Conservation (phyloP, 306 rosid genomes). For the Crataegus laevigata region DNA sequence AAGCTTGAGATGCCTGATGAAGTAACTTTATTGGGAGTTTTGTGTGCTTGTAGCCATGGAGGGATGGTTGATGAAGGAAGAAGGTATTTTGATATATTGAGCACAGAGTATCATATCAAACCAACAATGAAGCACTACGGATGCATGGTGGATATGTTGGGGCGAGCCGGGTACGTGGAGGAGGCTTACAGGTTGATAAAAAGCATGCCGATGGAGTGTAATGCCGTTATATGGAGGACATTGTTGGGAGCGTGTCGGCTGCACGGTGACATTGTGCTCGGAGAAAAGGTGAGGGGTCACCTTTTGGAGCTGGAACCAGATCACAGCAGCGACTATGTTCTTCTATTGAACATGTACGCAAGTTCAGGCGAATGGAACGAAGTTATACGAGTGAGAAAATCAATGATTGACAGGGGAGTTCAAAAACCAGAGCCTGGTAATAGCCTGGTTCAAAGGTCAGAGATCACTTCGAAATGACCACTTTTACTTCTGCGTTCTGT, state of each 20-base stretch:
- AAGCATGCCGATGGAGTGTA: conserved; percentile 54
- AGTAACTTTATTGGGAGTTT: conserved; percentile 63
- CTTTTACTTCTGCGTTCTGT: too few relatives aligned
- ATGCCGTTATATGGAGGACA: conserved; percentile 74
- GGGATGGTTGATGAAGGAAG: conserved; percentile 64
- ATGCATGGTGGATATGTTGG: conserved; percentile 73
- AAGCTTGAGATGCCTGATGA: conserved; percentile 41
- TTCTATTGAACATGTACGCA: conserved; percentile 66
- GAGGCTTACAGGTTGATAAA: conserved; percentile 51
- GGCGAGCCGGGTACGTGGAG: conserved; percentile 59
- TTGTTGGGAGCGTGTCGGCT: conserved; percentile 54
- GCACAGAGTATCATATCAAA: conserved; percentile 31
- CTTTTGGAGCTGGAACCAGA: conserved; percentile 49
- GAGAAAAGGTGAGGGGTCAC: conserved; percentile 55
- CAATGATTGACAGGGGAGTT: conserved; percentile 38
- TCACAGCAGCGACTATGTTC: conserved; percentile 72
- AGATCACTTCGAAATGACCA: too few relatives aligned
- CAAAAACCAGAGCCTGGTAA: conserved; percentile 55
- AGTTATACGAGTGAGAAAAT: conserved; percentile 39
- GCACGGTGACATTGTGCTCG: conserved; percentile 52
- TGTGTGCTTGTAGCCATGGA: conserved; percentile 69
- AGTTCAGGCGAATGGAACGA: conserved; percentile 55
- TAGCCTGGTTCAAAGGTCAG: neutral
- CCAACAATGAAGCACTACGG: conserved; percentile 77
- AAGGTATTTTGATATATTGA: conserved; percentile 41